Evolutionary conservation across 2,329 filamentous ascomycete species (phyloP).

Genomic region (Stagonosporopsis tanaceti): DNA sequence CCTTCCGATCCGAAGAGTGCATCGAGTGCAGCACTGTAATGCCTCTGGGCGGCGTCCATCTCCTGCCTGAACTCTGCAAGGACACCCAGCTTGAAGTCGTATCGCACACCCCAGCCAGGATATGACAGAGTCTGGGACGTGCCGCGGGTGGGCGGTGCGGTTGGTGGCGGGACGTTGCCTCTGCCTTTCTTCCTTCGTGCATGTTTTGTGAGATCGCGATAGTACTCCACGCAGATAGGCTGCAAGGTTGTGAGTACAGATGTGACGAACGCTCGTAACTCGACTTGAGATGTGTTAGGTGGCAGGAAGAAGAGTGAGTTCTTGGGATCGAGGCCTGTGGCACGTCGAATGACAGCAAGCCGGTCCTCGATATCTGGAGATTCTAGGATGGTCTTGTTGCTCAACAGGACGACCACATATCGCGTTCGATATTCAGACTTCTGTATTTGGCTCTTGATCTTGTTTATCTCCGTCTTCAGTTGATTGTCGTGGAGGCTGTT

Average conservation of each 20-base stretch:
- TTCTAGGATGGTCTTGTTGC: slow-evolving; percentile 69
- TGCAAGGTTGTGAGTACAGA: slow-evolving; percentile 78
- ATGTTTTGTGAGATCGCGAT: slow-evolving; percentile 92
- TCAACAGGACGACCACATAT: slow-evolving; percentile 79
- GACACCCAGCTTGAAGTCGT: slow-evolving; percentile 91
- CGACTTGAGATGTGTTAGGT: slow-evolving; percentile 72
- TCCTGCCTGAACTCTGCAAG: slow-evolving; percentile 95
- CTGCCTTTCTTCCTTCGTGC: slow-evolving; percentile 85
- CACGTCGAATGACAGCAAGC: slow-evolving; percentile 78
- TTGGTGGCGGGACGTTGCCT: slow-evolving; percentile 79
- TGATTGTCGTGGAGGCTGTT: slow-evolving; percentile 84
- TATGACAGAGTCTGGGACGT: slow-evolving; percentile 86
- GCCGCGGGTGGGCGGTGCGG: slow-evolving; percentile 80
- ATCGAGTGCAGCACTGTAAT: slow-evolving; percentile 88
- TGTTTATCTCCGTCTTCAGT: slow-evolving; percentile 85
- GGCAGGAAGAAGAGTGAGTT: slow-evolving; percentile 82
- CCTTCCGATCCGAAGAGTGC: slow-evolving; percentile 78
- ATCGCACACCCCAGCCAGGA: slow-evolving; percentile 90
- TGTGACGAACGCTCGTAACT: slow-evolving; percentile 76
- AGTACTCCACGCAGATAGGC: slow-evolving; percentile 83
- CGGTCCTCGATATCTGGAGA: slow-evolving; percentile 74
- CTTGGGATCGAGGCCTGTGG: slow-evolving; percentile 82
- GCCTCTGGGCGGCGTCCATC: slow-evolving; percentile 84
- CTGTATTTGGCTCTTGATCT: slow-evolving; percentile 72
- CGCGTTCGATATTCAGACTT: slow-evolving; percentile 79